Conservation (phyloP, 306 rosid genomes). For the Boehmeria nivea region DNA sequence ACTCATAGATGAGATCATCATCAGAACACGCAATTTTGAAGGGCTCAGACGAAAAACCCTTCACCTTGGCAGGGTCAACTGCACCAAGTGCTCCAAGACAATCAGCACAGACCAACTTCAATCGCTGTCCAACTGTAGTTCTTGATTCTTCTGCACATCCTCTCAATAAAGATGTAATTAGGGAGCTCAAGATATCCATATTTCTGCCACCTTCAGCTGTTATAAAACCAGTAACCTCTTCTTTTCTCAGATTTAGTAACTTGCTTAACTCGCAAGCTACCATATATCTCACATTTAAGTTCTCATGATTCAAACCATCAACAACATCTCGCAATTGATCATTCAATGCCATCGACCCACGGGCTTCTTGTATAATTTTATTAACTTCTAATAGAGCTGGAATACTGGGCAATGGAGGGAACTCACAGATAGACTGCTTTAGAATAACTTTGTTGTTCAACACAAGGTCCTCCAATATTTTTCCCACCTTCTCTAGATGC, state of each 20-base stretch:
- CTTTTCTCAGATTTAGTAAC: conserved; percentile 72
- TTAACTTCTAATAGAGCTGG: conserved; percentile 73
- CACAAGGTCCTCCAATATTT: conserved; percentile 77
- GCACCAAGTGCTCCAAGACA: conserved; percentile 97
- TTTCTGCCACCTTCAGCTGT: conserved; percentile 71
- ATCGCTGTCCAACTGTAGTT: conserved; percentile 73
- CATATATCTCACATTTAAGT: conserved; percentile 92
- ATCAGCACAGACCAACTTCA: conserved; percentile 95
- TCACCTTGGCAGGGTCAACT: conserved; percentile 95
- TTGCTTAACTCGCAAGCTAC: conserved; percentile 74
- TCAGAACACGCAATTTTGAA: conserved; percentile 95
- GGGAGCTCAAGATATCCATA: conserved; percentile 77
- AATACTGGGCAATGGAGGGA: conserved; percentile 78
- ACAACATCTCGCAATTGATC: conserved; percentile 67
- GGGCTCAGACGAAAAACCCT: conserved; percentile 64
- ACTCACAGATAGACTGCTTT: conserved; percentile 64
- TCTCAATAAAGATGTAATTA: conserved; percentile 68
- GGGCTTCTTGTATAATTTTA: conserved; percentile 71
- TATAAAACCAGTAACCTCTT: conserved; percentile 64
- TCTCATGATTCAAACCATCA: conserved; percentile 92
- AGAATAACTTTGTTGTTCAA: conserved; percentile 53
- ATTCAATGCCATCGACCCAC: conserved; percentile 77
- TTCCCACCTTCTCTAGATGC: conserved; percentile 70
- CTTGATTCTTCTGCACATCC: conserved; percentile 95
- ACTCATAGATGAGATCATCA: conserved; percentile 90